phyloP scores from a whole-genome alignment of 805 yeast species.

The Blastobotrys terrestris region DNA sequence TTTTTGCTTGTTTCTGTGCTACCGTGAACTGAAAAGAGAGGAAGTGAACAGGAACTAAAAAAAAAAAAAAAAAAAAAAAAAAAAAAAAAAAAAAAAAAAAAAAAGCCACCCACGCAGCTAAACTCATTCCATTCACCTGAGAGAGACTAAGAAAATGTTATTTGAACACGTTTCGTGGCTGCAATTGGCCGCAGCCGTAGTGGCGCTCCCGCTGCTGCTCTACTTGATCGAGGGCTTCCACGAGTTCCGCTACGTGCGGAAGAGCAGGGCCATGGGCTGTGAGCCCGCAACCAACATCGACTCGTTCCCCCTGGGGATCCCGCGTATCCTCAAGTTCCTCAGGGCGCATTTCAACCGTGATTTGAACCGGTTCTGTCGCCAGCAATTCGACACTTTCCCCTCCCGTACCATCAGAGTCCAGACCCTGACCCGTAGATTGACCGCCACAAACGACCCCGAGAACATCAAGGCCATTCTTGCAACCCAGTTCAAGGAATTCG shows the following conservation, averaged over 20 bases:
- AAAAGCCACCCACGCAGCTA: too few relatives aligned
- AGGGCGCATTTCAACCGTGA: background rate
- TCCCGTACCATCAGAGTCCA: slow-evolving; percentile 2
- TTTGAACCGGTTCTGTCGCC: slow-evolving; percentile 1
- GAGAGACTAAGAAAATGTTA: too few relatives aligned
- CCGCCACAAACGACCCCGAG: slow-evolving; percentile 24
- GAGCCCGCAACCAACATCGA: background rate
- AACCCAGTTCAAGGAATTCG: slow-evolving; percentile 26
- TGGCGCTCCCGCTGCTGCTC: background rate
- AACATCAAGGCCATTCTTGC: slow-evolving; percentile 27
- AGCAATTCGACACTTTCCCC: background rate
- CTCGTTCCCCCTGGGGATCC: background rate
- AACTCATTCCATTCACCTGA: background rate
- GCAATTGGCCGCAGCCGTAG: background rate
- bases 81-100: too few relatives aligned
- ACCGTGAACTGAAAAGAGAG: too few relatives aligned
- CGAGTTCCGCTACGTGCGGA: background rate
- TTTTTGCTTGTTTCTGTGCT: too few relatives aligned
- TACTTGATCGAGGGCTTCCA: background rate
- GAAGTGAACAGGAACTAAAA: too few relatives aligned
- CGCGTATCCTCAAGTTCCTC: background rate
- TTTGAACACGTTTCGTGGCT: background rate
- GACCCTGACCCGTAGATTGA: background rate
- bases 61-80: too few relatives aligned
- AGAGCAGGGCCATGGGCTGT: background rate